Base-by-base conservation (phyloP, 768 basidiomycete genomes). In the Mycena crocata region DNA sequence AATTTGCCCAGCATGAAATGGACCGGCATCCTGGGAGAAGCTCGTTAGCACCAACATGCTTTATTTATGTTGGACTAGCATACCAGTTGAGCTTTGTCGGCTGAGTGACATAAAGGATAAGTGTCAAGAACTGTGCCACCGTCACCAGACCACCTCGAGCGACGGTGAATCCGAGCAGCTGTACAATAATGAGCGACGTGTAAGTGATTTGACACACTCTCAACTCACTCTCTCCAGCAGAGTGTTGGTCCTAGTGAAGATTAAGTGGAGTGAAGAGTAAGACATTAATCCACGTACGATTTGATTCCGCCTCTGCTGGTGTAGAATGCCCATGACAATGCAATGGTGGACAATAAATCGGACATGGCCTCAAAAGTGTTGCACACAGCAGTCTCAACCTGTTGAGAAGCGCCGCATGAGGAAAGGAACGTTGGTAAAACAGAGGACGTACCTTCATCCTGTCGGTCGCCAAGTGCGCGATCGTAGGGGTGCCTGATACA, bases 1-100 rank as follows among this genome's bases (percentile, higher is more conserved):
- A 59, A 59, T 30, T 59, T 59, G 1, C 57, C 57, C 9, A 35
- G 34, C 57, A 34, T 39, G 35, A 59, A 59, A 19, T 59, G 57
- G n/a, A 46, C 46, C n/a, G 57, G 57, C 57, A 59, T 59, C 57
- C 57, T 59, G n/a, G n/a, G n/a, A n/a, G n/a, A n/a, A n/a, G n/a
- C n/a, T n/a, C n/a, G n/a, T n/a, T n/a, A n/a, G n/a, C n/a, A n/a
- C n/a, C n/a, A n/a, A n/a, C n/a, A n/a, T n/a, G n/a, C n/a, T n/a
- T n/a, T n/a, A n/a, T n/a, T 5, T 8, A 37, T 13, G 23, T 24
- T 14, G 17, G 35, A 10, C 2, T 9, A 3, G 45, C 55, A 19
- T 14, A 57, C 55, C 55, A 57, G 31, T 57, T 57, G 30, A 57
- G 21, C 10, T 44, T 59, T 37, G 57, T 59, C 6, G 57, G 57